These are phyloP conservation scores for Acacia pycnantha DNA, from an alignment of 331 rosid species.

Conservation along the genomic window DNA sequence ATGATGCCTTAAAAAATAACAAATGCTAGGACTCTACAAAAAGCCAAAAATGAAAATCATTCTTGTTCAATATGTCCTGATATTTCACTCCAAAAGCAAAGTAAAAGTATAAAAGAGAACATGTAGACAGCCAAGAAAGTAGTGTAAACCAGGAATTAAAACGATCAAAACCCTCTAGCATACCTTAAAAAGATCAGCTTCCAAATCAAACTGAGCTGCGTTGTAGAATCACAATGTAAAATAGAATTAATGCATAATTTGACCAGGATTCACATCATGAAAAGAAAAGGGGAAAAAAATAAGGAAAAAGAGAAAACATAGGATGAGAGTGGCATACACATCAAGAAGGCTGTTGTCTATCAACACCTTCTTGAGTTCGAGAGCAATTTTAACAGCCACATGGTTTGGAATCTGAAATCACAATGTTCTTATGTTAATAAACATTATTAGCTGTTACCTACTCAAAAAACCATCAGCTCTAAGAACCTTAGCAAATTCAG, in stretches of 20 bases:
- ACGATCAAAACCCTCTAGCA: slow-evolving; percentile 8
- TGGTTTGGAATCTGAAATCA: too few species aligned
- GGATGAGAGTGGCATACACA: slow-evolving; percentile 22
- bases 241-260: not conserved
- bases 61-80: not conserved
- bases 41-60: slow-evolving; percentile 8
- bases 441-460: too few species aligned
- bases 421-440: too few species aligned
- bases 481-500: not conserved
- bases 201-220: slow-evolving; percentile 95
- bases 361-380: slow-evolving; percentile 91
- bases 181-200: slow-evolving; percentile 88
- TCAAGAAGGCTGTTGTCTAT: slow-evolving; percentile 64
- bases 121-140: not conserved
- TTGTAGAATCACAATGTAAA: too few species aligned
- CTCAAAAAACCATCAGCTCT: not conserved
- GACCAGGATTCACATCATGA: not conserved
- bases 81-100: not conserved
- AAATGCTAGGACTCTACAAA: not conserved
- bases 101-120: slow-evolving; percentile 7
- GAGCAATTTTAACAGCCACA: slow-evolving; percentile 50
- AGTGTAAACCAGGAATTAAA: not conserved
- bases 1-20: not conserved
- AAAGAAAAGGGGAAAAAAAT: not conserved
- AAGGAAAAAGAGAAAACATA: not conserved